Evolutionary conservation across 768 basidiomycete species (phyloP).

Genomic region (Russula earlei): DNA sequence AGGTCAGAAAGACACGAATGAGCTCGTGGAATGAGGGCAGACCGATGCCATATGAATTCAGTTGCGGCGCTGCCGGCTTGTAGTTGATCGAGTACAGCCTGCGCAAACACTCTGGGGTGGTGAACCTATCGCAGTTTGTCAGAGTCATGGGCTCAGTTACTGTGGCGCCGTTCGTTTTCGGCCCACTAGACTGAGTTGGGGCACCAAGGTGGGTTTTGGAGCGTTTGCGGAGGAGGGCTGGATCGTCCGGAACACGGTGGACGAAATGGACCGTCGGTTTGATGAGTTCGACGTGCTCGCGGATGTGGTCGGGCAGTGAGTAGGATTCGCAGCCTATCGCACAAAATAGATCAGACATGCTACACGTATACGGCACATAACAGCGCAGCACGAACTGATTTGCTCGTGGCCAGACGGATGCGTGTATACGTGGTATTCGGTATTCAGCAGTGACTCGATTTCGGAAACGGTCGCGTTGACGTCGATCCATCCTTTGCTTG

Average conservation of each 20-base stretch:
- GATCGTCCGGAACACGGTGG: conserved; percentile 9
- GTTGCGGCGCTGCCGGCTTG: conserved; percentile 31
- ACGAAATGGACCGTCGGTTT: conserved; percentile 39
- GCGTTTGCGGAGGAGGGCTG: conserved; percentile 7
- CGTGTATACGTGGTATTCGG: no score
- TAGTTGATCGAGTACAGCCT: conserved; percentile 48
- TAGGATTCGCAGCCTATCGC: conserved; percentile 33
- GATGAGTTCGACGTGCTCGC: no score
- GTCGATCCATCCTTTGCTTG: no score
- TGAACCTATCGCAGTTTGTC: conserved; percentile 29
- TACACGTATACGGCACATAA: not conserved
- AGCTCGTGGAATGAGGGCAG: not conserved
- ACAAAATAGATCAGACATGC: not conserved
- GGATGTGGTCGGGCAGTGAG: no score
- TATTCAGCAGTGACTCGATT: no score
- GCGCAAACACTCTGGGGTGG: conserved; percentile 52
- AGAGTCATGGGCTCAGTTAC: conserved; percentile 20
- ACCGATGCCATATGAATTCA: conserved; percentile 49
- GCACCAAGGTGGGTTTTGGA: conserved; percentile 15
- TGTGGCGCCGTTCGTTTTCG: conserved; percentile 20
- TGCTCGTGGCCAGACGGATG: no score
- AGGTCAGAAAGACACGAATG: not conserved
- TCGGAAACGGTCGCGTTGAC: no score
- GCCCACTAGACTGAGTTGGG: conserved; percentile 10
- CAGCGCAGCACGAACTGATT: conserved; percentile 25